A percentile compares a stretch with the other conserved stretches of the same genome.
Conservation (phyloP, 2,329 filamentous ascomycete genomes). For the Diatrype stigma region DNA sequence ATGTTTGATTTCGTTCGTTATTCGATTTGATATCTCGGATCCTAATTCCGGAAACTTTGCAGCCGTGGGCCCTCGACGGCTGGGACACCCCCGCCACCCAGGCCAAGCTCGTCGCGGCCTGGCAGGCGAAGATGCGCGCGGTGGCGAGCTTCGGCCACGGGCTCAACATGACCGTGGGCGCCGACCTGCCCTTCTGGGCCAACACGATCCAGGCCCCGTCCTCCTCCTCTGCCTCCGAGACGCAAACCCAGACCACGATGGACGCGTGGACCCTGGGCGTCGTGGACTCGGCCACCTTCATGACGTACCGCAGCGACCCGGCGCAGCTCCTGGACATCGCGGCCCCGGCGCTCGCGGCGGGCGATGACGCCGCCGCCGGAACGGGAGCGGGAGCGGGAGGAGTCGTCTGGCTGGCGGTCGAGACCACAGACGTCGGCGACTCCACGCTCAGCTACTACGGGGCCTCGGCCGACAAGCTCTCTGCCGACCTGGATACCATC, state of each 20-base stretch:
- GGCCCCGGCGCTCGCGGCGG: slow-evolving; percentile 1
- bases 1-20: no score
- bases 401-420: slow-evolving; percentile 6
- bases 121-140: neutral
- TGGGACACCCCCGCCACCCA: neutral
- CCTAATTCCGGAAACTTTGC: no score
- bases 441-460: slow-evolving; percentile 3
- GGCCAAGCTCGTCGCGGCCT: neutral
- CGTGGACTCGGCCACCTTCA: slow-evolving; percentile 4
- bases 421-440: slow-evolving; percentile 4
- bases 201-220: neutral
- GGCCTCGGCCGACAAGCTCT: neutral
- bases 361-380: slow-evolving; percentile 2
- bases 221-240: no score
- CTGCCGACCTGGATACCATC: neutral
- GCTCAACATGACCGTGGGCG: slow-evolving; percentile 1
- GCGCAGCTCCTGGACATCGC: slow-evolving; percentile 3
- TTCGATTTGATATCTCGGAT: no score
- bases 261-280: slow-evolving; percentile 1
- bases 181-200: slow-evolving; percentile 5
- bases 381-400: no score
- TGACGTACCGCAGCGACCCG: slow-evolving; percentile 5
- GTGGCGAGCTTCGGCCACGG: neutral
- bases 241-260: neutral
- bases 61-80: slow-evolving; percentile 2